Conservation (phyloP, 495 filamentous ascomycete species). For the Trypethelium eluteriae region DNA sequence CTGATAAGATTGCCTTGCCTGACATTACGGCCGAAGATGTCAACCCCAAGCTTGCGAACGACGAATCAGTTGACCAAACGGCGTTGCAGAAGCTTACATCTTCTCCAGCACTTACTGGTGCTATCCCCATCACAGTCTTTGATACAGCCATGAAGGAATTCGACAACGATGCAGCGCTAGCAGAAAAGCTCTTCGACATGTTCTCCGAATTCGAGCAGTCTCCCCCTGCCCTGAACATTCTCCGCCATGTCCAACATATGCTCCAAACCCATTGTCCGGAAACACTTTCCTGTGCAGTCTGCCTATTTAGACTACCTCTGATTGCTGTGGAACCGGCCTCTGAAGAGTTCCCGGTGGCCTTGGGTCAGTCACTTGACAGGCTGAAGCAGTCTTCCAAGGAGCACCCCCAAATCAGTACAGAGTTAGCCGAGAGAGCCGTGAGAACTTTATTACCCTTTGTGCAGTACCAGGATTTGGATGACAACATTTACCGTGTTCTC, state of each 20-base stretch:
- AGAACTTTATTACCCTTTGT: conserved; percentile 16
- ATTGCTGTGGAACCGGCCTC: conserved; percentile 56
- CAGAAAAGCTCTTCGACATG: conserved; percentile 70
- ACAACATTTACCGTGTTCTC: background rate
- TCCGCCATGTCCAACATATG: conserved; percentile 67
- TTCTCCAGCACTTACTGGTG: conserved; percentile 77
- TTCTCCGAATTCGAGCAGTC: conserved; percentile 59
- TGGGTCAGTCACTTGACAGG: conserved; percentile 55
- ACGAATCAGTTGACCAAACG: conserved; percentile 38
- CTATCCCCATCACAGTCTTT: conserved; percentile 88
- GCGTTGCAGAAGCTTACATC: conserved; percentile 58
- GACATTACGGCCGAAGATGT: conserved; percentile 58
- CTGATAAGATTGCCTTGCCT: conserved; percentile 54
- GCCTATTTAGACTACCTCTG: conserved; percentile 62
- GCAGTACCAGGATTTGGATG: conserved; percentile 13
- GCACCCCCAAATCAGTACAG: conserved; percentile 13
- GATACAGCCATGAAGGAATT: conserved; percentile 77
- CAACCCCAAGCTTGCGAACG: conserved; percentile 40
- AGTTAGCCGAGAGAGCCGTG: conserved; percentile 21
- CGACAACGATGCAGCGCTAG: conserved; percentile 53
- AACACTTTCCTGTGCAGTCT: conserved; percentile 54
- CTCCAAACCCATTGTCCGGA: conserved; percentile 46
- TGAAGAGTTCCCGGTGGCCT: conserved; percentile 61
- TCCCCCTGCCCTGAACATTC: conserved; percentile 58
- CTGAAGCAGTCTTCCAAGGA: conserved; percentile 39